These are phyloP conservation scores for Xerocomus brunneocitrinus DNA, from an alignment of 768 basidiomycete genomes.

Conservation along the genomic window DNA sequence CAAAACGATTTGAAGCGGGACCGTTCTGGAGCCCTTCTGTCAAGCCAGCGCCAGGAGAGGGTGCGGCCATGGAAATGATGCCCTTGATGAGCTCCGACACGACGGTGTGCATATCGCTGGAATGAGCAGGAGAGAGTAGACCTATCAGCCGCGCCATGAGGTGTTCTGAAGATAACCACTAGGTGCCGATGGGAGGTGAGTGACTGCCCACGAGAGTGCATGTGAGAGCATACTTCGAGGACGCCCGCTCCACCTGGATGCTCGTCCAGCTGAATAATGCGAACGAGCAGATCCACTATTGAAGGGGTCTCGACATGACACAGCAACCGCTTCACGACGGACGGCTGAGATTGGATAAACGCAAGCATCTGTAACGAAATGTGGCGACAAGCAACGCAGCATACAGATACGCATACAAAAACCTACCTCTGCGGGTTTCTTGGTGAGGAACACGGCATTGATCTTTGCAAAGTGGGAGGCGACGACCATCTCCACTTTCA, in stretches of 20 bases:
- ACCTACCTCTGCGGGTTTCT: constrained; percentile 85
- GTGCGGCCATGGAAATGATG: constrained; percentile 91
- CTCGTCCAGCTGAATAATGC: constrained; percentile 88
- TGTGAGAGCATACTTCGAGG: constrained; percentile 67
- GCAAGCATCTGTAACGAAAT: constrained; percentile 71
- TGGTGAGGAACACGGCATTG: constrained; percentile 81
- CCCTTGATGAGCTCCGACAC: constrained; percentile 90
- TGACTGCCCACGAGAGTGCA: constrained; percentile 26
- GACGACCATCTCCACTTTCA: constrained; percentile 83
- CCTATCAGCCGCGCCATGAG: constrained; percentile 79
- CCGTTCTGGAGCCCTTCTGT: constrained; percentile 65
- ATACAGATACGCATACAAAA: constrained; percentile 3
- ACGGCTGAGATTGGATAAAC: constrained; percentile 82
- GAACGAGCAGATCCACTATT: constrained; percentile 85
- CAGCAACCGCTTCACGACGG: constrained; percentile 77
- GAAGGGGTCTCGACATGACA: constrained; percentile 85
- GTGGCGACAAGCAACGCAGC: constrained; percentile 14
- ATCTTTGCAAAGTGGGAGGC: constrained; percentile 94
- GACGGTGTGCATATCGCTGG: constrained; percentile 74
- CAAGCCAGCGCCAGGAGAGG: constrained; percentile 73
- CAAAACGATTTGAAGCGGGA: constrained; percentile 79
- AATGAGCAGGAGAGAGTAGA: constrained; percentile 73
- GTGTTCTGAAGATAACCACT: constrained; percentile 87
- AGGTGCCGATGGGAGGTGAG: constrained; percentile 29
- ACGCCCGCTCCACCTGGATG: constrained; percentile 75